phyloP scores from a whole-genome alignment of 768 basidiomycete species.

The Lentinula edodes region DNA sequence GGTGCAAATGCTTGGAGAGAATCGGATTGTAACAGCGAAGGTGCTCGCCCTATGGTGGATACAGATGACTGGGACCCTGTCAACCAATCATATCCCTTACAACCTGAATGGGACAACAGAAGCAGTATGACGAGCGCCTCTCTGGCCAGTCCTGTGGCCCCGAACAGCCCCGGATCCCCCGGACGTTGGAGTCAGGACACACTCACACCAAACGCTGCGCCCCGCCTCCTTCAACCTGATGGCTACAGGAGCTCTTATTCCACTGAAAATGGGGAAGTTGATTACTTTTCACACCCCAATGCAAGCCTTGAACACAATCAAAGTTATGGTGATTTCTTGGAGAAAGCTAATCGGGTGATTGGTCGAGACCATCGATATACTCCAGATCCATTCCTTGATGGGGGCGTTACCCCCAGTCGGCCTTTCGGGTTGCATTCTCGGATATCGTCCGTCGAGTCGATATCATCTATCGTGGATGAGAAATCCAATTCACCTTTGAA shows the following conservation, averaged over 20 bases:
- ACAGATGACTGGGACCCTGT: conserved; percentile 80
- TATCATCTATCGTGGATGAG: conserved; percentile 88
- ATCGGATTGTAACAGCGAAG: conserved; percentile 57
- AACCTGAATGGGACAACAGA: conserved; percentile 3
- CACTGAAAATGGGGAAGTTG: conserved; percentile 11
- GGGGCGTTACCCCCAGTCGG: conserved; percentile 18
- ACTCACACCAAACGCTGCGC: not conserved
- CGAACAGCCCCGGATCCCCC: conserved; percentile 1
- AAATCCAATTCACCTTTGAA: conserved; percentile 88
- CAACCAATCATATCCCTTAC: conserved; percentile 36
- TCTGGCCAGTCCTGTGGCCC: conserved; percentile 21
- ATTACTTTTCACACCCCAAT: not conserved
- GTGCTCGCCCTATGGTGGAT: conserved; percentile 49
- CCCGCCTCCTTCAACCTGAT: conserved; percentile 13
- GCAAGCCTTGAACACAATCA: conserved; percentile 3
- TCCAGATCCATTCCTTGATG: conserved; percentile 85
- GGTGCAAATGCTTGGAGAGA: conserved; percentile 74
- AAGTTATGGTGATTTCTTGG: conserved; percentile 75
- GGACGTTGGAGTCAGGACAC: conserved; percentile 1
- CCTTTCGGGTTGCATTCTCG: conserved; percentile 78
- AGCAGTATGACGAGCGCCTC: conserved; percentile 24
- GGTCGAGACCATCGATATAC: conserved; percentile 71
- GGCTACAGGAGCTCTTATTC: not conserved
- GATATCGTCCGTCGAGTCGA: conserved; percentile 52
- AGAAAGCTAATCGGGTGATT: conserved; percentile 80